Conservation (phyloP, 2,329 filamentous ascomycete species). For the Apiospora arundinis region DNA sequence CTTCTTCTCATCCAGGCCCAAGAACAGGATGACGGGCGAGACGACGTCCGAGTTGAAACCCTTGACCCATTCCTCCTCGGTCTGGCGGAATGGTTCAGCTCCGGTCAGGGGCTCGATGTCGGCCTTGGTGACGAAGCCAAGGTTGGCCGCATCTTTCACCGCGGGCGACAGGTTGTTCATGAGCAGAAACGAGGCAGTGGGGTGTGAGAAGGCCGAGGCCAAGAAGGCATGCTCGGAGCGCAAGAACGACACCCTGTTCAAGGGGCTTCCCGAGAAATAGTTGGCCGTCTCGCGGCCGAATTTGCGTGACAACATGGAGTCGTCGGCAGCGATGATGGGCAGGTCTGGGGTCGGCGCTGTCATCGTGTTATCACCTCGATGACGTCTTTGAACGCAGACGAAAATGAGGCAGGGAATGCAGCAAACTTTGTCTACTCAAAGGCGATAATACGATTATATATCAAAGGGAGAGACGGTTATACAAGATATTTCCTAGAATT, state of each 20-base stretch:
- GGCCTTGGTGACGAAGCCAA: slow-evolving; percentile 72
- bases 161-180: slow-evolving; percentile 82
- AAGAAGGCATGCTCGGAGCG: slow-evolving; percentile 75
- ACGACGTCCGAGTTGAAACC: slow-evolving; percentile 75
- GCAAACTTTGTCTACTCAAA: not conserved
- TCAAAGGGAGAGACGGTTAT: not conserved
- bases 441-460: not conserved
- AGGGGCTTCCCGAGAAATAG: slow-evolving; percentile 80
- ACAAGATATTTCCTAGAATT: not conserved
- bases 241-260: slow-evolving; percentile 83
- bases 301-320: slow-evolving; percentile 74
- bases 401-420: not conserved
- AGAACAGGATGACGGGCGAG: slow-evolving; percentile 77
- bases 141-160: slow-evolving; percentile 61
- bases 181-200: slow-evolving; percentile 74
- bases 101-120: slow-evolving; percentile 77
- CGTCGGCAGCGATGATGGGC: slow-evolving; percentile 51
- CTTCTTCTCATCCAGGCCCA: slow-evolving; percentile 76
- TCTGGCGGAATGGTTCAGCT: slow-evolving; percentile 70
- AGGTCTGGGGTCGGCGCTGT: slow-evolving; percentile 49
- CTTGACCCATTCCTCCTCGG: slow-evolving; percentile 75
- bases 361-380: slow-evolving; percentile 32
- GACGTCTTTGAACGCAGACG: not conserved
- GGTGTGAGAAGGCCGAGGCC: slow-evolving; percentile 68
- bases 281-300: slow-evolving; percentile 83